These are phyloP conservation scores for Musa schizocarpa DNA, from an alignment of 176 grass and related monocot genomes.

Conservation along the genomic window DNA sequence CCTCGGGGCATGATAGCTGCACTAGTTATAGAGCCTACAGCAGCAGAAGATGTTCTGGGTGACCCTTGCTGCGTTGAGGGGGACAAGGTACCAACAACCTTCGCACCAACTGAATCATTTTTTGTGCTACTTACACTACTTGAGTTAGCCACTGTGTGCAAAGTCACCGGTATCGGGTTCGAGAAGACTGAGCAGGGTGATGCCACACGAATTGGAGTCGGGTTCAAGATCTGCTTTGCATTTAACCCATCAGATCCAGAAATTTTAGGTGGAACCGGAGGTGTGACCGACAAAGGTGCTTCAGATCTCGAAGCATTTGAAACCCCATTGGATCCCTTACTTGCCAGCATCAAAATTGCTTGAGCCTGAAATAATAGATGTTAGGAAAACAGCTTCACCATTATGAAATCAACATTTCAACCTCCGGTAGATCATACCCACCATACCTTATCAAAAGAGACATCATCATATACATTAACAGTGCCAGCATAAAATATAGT, in stretches of 20 bases:
- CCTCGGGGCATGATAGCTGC: constrained; percentile 12
- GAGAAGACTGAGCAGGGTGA: constrained; percentile 5
- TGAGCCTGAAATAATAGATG: constrained; percentile 14
- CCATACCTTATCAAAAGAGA: constrained; percentile 41
- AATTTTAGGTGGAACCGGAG: neutral
- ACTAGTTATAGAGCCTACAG: constrained; percentile 6
- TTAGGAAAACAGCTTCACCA: neutral
- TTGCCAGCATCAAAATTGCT: constrained; percentile 26
- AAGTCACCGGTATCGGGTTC: neutral
- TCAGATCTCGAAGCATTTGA: constrained; percentile 5
- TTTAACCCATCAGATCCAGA: constrained; percentile 6
- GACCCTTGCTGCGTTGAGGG: neutral
- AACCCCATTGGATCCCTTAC: constrained; percentile 9
- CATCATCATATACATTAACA: constrained; percentile 32
- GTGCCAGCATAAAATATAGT: constrained; percentile 46
- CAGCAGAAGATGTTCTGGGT: neutral
- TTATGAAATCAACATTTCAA: neutral
- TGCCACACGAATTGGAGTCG: neutral
- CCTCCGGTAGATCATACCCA: constrained; percentile 6
- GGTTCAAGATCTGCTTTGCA: constrained; percentile 2
- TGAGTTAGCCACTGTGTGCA: neutral
- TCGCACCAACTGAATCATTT: neutral
- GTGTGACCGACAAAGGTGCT: neutral
- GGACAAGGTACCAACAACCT: neutral
- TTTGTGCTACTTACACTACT: neutral